phyloP scores from a whole-genome alignment of 208 protist genomes.

The Hexamita inflata region DNA sequence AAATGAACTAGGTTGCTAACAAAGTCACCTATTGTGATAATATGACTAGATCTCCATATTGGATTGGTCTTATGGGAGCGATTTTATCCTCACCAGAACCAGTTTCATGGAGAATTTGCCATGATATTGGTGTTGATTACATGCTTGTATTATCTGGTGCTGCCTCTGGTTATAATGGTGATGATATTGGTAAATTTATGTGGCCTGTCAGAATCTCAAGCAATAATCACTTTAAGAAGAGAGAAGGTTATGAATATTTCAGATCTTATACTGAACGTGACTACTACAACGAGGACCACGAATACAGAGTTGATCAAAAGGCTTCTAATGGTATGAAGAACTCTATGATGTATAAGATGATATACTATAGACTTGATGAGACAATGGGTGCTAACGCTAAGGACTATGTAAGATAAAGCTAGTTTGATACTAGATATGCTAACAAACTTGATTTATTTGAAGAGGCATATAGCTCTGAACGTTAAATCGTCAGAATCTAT shows the following conservation, averaged over 20 bases:
- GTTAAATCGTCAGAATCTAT: slow-evolving; percentile 34
- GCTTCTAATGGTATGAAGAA: slow-evolving; percentile 6
- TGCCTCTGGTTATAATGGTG: slow-evolving; percentile 27
- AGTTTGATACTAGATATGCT: slow-evolving; percentile 25
- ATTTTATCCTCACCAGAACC: slow-evolving; percentile 29
- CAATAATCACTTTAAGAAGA: slow-evolving; percentile 22
- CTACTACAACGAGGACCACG: slow-evolving; percentile 24
- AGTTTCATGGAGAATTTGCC: slow-evolving; percentile 26
- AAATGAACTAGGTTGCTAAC: slow-evolving; percentile 36
- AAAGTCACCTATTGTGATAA: slow-evolving; percentile 35
- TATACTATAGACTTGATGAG: slow-evolving; percentile 31
- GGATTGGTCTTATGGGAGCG: slow-evolving; percentile 33
- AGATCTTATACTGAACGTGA: slow-evolving; percentile 30
- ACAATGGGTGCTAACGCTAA: slow-evolving; percentile 37
- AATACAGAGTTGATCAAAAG: slow-evolving; percentile 35
- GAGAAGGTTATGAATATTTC: slow-evolving; percentile 3
- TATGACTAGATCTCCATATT: slow-evolving; percentile 39
- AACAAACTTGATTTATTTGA: slow-evolving; percentile 29
- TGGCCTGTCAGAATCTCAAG: slow-evolving; percentile 40
- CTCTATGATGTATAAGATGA: slow-evolving; percentile 35
- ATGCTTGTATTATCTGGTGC: slow-evolving; percentile 39
- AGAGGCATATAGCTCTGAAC: slow-evolving; percentile 30
- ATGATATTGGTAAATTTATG: slow-evolving; percentile 41
- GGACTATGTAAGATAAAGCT: slow-evolving; percentile 42
- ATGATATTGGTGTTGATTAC: slow-evolving; percentile 34